Evolutionary conservation across 768 basidiomycete genomes (phyloP), one percentile per base, ranked within the genome.

Genomic region (Tremella fuciformis): DNA sequence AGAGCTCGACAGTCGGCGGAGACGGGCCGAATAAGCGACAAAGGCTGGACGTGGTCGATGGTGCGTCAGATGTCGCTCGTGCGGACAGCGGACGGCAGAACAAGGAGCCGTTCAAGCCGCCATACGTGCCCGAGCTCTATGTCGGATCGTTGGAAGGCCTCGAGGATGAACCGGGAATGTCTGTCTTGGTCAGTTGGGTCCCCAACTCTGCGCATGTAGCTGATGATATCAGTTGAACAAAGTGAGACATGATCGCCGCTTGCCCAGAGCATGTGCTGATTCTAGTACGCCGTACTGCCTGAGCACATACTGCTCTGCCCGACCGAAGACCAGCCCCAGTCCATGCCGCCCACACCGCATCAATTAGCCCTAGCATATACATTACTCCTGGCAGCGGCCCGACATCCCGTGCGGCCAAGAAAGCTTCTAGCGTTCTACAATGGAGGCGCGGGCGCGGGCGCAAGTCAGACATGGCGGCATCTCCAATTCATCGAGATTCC

Each of bases 391-490:
- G 86, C 89, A 2, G 89, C 85, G 44, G 81, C 81, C 41, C 82
- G 83, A 66, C 63, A 80, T 79, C 70, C 66, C 13, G 82, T 80
- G 59, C 80, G 78, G 34, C 80, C 71, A 4, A 47, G 63, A 13
- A 63, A 61, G n/a, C 50, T 86, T 56, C 83, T 96, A 56, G 88
- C 88, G 1, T 96, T 96, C 78, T 96, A 91, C 77, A 97, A 97
- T 63, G 94, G 92, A 85, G 75, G 71, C 82, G 74, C 18, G 25
- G 62, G 53, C n/a, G 70, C 64, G 57, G 91, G 91, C 24, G 91
- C 92, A 11, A 91, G 89, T 72, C 92, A 96, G 77, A 80, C 83
- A 1, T 91, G 93, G 78, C 91, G 93, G 69, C 92, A 96, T 72
- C 64, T 93, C n/a, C 91, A 94, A 74, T 86, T 93, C 62, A 76